phyloP scores from a whole-genome alignment of 164 flowering plant genomes.

The Platanus orientalis region DNA sequence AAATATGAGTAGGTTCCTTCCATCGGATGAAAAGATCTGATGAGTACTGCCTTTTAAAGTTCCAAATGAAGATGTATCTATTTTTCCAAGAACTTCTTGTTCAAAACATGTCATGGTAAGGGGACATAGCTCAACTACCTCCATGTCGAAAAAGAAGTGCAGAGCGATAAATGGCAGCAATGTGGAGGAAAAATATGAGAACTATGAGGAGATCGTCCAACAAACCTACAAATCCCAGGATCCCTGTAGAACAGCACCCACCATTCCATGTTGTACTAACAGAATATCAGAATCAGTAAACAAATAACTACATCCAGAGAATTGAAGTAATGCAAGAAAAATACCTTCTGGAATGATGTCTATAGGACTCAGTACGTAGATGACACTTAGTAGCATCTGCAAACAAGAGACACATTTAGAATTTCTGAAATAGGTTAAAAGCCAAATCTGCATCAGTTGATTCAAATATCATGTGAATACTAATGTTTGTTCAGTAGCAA shows the following conservation, averaged over 20 bases:
- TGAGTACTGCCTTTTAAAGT: too few species aligned
- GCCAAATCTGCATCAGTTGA: too few species aligned
- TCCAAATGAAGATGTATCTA: too few species aligned
- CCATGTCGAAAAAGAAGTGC: slow-evolving; percentile 74
- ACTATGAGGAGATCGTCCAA: slow-evolving; percentile 74
- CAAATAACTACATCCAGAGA: not conserved
- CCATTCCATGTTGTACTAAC: not conserved
- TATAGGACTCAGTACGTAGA: slow-evolving; percentile 75
- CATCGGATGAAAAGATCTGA: too few species aligned
- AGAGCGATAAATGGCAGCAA: slow-evolving; percentile 83
- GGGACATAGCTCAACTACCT: slow-evolving; percentile 30
- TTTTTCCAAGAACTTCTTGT: too few species aligned
- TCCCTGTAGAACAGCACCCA: slow-evolving; percentile 31
- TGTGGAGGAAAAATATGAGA: slow-evolving; percentile 65
- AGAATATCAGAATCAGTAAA: not conserved
- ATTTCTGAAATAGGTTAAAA: too few species aligned
- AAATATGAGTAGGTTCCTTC: too few species aligned
- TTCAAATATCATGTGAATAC: too few species aligned
- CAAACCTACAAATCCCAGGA: slow-evolving; percentile 67
- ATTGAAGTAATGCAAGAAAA: not conserved
- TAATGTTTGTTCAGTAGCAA: too few species aligned
- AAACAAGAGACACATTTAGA: not conserved
- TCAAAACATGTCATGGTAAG: too few species aligned
- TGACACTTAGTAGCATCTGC: slow-evolving; percentile 59
- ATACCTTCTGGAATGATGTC: slow-evolving; percentile 96